Conservation (phyloP, 176 grass and related monocot genomes). For the Rhynchospora pubera region DNA sequence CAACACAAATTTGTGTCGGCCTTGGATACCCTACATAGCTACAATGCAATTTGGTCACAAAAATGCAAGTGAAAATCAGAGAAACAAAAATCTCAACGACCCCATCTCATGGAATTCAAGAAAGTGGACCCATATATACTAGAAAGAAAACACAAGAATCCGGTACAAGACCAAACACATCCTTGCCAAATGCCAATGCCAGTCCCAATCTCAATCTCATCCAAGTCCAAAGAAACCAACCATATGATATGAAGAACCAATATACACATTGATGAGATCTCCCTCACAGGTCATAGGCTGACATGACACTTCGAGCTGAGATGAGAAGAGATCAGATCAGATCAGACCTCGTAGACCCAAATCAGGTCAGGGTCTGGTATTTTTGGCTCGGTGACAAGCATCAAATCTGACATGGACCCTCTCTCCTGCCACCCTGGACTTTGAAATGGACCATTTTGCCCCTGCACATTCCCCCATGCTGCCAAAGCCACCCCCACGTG, state of each 20-base stretch:
- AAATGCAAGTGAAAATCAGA: too few species aligned
- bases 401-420: neutral
- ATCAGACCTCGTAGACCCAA: slow-evolving; percentile 17
- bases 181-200: too few species aligned
- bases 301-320: slow-evolving; percentile 20
- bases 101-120: too few species aligned
- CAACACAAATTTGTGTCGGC: too few species aligned
- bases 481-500: neutral
- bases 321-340: neutral
- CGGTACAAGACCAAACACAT: too few species aligned
- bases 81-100: too few species aligned
- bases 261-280: neutral
- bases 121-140: too few species aligned
- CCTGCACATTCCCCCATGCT: neutral
- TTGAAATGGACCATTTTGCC: neutral
- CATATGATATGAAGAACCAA: neutral
- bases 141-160: too few species aligned
- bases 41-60: too few species aligned
- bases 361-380: neutral
- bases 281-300: neutral
- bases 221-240: neutral
- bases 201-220: neutral
- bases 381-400: neutral
- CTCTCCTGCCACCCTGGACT: too few species aligned
- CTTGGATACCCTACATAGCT: too few species aligned